Evolutionary conservation across 176 grass and related monocot genomes (phyloP).

Genomic region (Stipa capillata): DNA sequence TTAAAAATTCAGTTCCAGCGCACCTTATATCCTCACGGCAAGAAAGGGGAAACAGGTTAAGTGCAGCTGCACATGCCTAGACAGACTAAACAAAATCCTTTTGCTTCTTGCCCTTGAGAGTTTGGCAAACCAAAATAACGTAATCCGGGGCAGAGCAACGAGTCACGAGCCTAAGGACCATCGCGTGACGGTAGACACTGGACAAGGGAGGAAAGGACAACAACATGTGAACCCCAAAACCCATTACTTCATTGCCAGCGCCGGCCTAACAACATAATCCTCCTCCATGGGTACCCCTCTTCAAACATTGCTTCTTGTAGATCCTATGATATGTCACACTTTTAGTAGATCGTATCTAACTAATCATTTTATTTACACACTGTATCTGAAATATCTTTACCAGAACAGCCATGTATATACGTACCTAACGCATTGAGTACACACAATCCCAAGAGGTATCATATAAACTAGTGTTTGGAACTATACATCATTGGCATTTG

Average conservation of each 20-base stretch:
- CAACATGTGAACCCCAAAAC: slow-evolving; percentile 15
- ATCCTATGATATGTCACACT: neutral
- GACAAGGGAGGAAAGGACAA: neutral
- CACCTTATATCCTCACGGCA: neutral
- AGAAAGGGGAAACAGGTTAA: neutral
- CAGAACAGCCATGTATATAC: neutral
- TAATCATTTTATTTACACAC: neutral
- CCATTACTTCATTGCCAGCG: neutral
- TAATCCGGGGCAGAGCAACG: neutral
- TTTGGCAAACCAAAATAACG: neutral
- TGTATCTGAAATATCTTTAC: neutral
- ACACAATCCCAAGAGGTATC: neutral
- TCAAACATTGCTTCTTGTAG: neutral
- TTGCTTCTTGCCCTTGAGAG: neutral
- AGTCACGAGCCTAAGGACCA: neutral
- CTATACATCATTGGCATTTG: neutral
- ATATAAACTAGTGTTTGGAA: neutral
- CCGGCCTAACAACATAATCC: neutral
- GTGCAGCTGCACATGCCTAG: neutral
- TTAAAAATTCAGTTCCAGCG: neutral
- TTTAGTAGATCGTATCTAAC: neutral
- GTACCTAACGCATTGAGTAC: neutral
- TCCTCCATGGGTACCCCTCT: neutral
- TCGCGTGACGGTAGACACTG: neutral
- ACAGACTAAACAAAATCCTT: neutral